Evolutionary conservation across 306 rosid genomes (phyloP).

Genomic region (Vigna radiata): DNA sequence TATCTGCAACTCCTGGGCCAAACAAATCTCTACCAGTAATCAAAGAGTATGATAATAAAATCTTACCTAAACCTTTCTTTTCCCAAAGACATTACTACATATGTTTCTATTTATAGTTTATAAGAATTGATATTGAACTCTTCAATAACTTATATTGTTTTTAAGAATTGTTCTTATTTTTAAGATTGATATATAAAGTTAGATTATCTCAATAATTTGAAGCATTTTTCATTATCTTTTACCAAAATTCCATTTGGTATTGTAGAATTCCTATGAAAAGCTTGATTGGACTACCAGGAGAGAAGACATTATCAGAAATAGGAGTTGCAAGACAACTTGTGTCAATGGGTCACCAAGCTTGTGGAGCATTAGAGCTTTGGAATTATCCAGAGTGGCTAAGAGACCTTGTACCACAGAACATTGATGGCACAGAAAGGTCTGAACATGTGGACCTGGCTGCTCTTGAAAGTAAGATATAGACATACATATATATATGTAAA

Average conservation of each 20-base stretch:
- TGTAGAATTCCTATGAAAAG: conserved; percentile 54
- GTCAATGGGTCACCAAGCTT: conserved; percentile 78
- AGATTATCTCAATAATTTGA: too few relatives aligned
- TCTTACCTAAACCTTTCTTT: too few relatives aligned
- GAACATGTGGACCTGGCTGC: conserved; percentile 63
- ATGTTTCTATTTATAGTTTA: too few relatives aligned
- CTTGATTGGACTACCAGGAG: conserved; percentile 57
- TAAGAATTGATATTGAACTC: too few relatives aligned
- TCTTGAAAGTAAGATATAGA: conserved; percentile 57
- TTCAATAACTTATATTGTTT: too few relatives aligned
- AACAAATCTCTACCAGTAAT: conserved; percentile 60
- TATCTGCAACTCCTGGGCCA: conserved; percentile 48
- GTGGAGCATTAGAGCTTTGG: conserved; percentile 63
- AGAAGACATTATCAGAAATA: conserved; percentile 46
- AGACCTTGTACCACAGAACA: conserved; percentile 52
- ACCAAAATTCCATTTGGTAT: background rate
- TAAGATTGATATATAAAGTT: too few relatives aligned
- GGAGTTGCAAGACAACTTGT: conserved; percentile 58
- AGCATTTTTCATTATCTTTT: too few relatives aligned
- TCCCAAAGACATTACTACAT: too few relatives aligned
- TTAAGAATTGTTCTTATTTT: too few relatives aligned
- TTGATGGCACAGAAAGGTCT: conserved; percentile 59
- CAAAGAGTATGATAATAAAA: conserved; percentile 44
- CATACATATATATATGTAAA: too few relatives aligned
- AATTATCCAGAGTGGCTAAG: conserved; percentile 62